Conservation (phyloP, 352 stramenopile genomes). For the Globisporangium okanoganense region DNA sequence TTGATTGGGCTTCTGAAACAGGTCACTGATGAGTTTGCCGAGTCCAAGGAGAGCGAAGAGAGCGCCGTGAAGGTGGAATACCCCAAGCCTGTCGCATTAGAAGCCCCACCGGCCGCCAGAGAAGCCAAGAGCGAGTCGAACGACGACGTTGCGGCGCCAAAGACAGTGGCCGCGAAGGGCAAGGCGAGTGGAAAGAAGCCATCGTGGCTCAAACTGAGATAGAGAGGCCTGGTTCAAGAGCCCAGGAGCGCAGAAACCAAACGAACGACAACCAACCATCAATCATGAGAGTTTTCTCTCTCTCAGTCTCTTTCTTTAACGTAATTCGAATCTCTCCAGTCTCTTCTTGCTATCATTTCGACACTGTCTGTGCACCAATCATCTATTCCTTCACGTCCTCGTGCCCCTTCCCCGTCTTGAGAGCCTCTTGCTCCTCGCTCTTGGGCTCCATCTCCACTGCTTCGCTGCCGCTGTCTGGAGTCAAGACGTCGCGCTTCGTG, state of each 20-base stretch:
- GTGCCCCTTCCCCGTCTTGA: background rate
- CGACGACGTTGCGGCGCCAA: slow-evolving; percentile 26
- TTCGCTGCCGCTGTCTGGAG: background rate
- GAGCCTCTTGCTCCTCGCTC: background rate
- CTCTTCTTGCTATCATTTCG: background rate
- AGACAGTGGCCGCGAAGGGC: slow-evolving; percentile 19
- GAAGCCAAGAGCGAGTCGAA: slow-evolving; percentile 14
- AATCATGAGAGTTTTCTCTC: background rate
- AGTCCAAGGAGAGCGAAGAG: slow-evolving; percentile 35
- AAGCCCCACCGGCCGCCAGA: slow-evolving; percentile 8
- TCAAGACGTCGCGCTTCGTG: slow-evolving; percentile 1
- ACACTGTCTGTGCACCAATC: background rate
- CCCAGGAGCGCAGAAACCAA: background rate
- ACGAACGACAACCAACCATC: background rate
- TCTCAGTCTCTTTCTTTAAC: background rate
- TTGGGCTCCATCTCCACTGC: background rate
- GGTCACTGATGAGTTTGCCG: slow-evolving; percentile 28
- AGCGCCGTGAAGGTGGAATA: slow-evolving; percentile 27
- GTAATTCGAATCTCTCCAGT: slow-evolving; percentile 2
- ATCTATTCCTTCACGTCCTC: slow-evolving; percentile 4
- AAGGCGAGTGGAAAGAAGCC: slow-evolving; percentile 58
- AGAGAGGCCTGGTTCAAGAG: background rate
- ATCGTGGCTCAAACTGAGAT: slow-evolving; percentile 64
- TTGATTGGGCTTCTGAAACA: too few species aligned
- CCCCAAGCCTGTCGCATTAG: slow-evolving; percentile 42